Evolutionary conservation across 768 basidiomycete species (phyloP).

Genomic region (Mycena pura): DNA sequence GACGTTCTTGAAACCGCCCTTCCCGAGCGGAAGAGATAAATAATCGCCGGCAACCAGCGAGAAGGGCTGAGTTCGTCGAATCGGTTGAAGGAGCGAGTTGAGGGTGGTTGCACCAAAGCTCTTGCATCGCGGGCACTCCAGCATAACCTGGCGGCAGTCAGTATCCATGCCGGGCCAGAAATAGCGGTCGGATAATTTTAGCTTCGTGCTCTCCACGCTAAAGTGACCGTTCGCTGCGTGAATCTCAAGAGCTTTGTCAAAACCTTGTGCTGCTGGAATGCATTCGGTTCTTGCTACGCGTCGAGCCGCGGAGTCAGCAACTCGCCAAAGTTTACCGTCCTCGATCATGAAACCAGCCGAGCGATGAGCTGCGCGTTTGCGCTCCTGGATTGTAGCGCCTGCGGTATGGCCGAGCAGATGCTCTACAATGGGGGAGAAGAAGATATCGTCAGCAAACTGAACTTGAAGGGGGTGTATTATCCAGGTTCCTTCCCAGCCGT

Average conservation of each 20-base stretch:
- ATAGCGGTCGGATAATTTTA: conserved; percentile 24
- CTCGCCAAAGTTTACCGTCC: conserved; percentile 20
- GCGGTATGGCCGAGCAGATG: conserved; percentile 1
- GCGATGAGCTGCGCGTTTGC: neutral
- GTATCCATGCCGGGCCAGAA: conserved; percentile 30
- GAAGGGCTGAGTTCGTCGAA: conserved; percentile 36
- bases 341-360: conserved; percentile 15
- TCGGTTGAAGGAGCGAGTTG: conserved; percentile 36
- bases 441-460: conserved; percentile 22
- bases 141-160: conserved; percentile 28
- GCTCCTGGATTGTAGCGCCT: conserved; percentile 20
- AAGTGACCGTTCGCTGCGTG: conserved; percentile 30
- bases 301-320: conserved; percentile 5
- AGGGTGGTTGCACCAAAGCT: conserved; percentile 32
- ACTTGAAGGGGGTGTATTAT: conserved; percentile 9
- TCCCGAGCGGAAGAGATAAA: conserved; percentile 32
- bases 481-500: too few species aligned
- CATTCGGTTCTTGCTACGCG: conserved; percentile 8
- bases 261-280: conserved; percentile 9
- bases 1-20: conserved; percentile 30
- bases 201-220: conserved; percentile 30
- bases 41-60: conserved; percentile 38
- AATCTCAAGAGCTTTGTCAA: conserved; percentile 13
- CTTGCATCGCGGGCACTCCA: conserved; percentile 33
- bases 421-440: conserved; percentile 20